Base-by-base conservation (phyloP, 2,329 filamentous ascomycete genomes). In the Magnaporthales sp. region DNA sequence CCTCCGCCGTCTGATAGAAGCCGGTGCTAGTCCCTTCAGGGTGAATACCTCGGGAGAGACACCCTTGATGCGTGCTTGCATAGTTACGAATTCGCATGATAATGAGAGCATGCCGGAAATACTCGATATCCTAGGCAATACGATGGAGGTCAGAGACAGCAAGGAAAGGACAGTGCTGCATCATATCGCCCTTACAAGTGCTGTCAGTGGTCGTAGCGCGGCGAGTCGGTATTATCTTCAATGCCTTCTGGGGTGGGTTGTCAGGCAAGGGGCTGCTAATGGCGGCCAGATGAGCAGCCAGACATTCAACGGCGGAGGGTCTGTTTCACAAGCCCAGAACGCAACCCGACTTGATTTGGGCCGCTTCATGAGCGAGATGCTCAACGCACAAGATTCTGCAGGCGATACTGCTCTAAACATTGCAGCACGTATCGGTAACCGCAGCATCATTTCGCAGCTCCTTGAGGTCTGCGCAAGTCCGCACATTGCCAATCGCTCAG, bases 141-240 rank as follows among this genome's bases (percentile, higher is more conserved):
- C 94, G 0, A 96, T 99, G 69, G 93, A 98, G 71, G 88, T 96
- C 60, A 86, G 92, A 26, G 95, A 99, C 75, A 87, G 91, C 61
- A 93, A 93, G 76, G 93, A 93, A 9, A 86, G 95, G 51, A 98
- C 94, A 0, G 93, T 98, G 15, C 81, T 99, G 27, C 95, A 99
- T 74, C 95, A 99, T 74, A 98, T 99, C 72, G 93, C 95, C 5
- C 88, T 98, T 38, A 96, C 95, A 19, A 97, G 93, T 69, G 95
- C 93, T 7, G 95, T 98, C 72, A 97, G 97, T 75, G 94, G 94
- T 7, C 88, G 95, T 63, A 93, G 92, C 67, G 89, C 92, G 58
- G 94, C 95, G 26, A 96, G 93, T 75, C 91, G 94, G 70, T 97
- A 98, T 75, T 99, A 99, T 73, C 86, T 99, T 1, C 95, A 99